A percentile compares a stretch with the other conserved stretches of the same genome.
Conservation (phyloP, 83 land plant genomes). For the Diphasiastrum complanatum region DNA sequence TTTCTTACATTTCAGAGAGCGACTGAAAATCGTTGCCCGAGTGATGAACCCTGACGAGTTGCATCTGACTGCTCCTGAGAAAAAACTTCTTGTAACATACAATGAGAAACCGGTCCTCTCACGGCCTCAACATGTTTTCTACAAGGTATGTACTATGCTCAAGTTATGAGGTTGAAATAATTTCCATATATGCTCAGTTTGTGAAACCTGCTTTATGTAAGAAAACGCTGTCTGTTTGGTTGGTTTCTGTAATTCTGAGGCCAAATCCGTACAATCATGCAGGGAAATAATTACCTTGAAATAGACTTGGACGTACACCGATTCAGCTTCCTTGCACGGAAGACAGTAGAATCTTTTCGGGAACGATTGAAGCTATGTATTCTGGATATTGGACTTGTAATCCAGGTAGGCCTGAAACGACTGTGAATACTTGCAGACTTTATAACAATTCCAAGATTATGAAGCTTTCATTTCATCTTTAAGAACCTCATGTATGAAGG, state of each 20-base stretch:
- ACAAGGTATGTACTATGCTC: conserved; percentile 43
- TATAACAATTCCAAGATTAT: not conserved
- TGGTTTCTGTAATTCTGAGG: not conserved
- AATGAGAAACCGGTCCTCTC: conserved; percentile 94
- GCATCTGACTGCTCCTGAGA: conserved; percentile 66
- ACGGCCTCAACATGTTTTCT: conserved; percentile 85
- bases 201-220: not conserved
- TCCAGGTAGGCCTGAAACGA: conserved; percentile 48
- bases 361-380: conserved; percentile 63
- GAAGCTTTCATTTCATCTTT: not conserved
- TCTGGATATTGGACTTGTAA: conserved; percentile 77
- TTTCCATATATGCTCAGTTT: not conserved
- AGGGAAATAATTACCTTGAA: conserved; percentile 84
- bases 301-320: conserved; percentile 88
- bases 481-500: not conserved
- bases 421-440: not conserved
- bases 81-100: conserved; percentile 71
- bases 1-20: conserved; percentile 54
- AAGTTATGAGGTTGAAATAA: not conserved
- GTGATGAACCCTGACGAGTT: conserved; percentile 72
- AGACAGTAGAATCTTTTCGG: conserved; percentile 70
- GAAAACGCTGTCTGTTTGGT: not conserved
- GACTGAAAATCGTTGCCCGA: conserved; percentile 73
- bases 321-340: conserved; percentile 77
- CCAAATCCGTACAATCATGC: not conserved